phyloP scores from a whole-genome alignment of 495 filamentous ascomycete genomes.

The Trichodelitschia bisporula region DNA sequence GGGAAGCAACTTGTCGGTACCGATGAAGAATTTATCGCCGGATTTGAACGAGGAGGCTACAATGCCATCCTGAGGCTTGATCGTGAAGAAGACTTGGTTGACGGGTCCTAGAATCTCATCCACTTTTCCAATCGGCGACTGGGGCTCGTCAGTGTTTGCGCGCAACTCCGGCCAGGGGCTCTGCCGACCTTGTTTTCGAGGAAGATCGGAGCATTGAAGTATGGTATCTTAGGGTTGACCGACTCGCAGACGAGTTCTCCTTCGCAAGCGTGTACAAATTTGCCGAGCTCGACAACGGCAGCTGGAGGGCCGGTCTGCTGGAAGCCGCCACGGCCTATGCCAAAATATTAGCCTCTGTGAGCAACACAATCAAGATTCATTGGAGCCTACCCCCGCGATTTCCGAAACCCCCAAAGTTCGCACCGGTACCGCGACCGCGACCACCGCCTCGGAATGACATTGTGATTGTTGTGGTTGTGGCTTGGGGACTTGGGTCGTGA shows the following conservation, averaged over 20 bases:
- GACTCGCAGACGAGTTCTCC: conserved; percentile 92
- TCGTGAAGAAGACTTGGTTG: conserved; percentile 93
- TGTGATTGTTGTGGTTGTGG: conserved; percentile 1
- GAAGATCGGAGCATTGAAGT: conserved; percentile 97
- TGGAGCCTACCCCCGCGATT: not conserved
- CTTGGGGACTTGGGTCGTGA: too few relatives aligned
- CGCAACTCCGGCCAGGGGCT: not conserved
- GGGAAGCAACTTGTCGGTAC: conserved; percentile 78
- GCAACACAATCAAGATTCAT: not conserved
- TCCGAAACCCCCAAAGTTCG: conserved; percentile 10
- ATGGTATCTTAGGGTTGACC: conserved; percentile 82
- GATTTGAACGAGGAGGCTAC: conserved; percentile 80
- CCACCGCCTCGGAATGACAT: conserved; percentile 17
- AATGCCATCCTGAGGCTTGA: conserved; percentile 91
- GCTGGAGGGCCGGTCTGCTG: conserved; percentile 14
- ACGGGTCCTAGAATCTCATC: conserved; percentile 89
- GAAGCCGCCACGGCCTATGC: conserved; percentile 33
- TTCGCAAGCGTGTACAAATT: conserved; percentile 79
- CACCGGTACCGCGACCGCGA: conserved; percentile 11
- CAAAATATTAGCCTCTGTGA: conserved; percentile 4
- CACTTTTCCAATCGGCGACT: conserved; percentile 76
- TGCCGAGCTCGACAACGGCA: conserved; percentile 50
- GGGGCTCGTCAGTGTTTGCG: conserved; percentile 16
- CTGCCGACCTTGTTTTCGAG: conserved; percentile 73
- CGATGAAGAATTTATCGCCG: conserved; percentile 94